A percentile compares a stretch with the other conserved stretches of the same genome.
phyloP scores from a whole-genome alignment of 352 stramenopile genomes.

The Phytophthora boehmeriae region DNA sequence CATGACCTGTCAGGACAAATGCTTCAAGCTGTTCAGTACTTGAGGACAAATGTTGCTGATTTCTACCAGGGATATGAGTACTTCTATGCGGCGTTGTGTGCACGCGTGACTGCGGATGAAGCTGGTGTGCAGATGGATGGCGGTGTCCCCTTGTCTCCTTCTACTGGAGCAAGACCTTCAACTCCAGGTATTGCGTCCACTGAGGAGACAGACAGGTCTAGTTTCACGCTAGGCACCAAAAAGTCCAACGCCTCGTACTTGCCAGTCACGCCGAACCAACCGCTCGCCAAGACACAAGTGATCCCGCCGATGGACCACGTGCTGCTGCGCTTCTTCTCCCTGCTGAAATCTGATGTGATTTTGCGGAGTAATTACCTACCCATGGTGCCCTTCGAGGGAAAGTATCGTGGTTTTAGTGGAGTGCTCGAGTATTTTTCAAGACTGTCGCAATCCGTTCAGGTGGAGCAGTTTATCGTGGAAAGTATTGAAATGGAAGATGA shows the following conservation, averaged over 20 bases:
- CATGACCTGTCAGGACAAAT: constrained; percentile 45
- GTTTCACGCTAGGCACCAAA: constrained; percentile 39
- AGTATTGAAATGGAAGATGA: constrained; percentile 66
- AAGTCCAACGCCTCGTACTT: constrained; percentile 56
- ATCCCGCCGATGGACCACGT: constrained; percentile 61
- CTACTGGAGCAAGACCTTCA: background rate
- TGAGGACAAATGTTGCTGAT: constrained; percentile 63
- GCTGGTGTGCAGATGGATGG: constrained; percentile 10
- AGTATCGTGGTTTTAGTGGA: constrained; percentile 76
- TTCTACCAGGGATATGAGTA: constrained; percentile 86
- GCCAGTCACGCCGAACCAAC: constrained; percentile 56
- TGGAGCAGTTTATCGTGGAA: constrained; percentile 82
- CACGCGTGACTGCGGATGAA: constrained; percentile 53
- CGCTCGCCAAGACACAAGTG: constrained; percentile 54
- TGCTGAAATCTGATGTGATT: constrained; percentile 78
- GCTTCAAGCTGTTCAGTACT: constrained; percentile 26
- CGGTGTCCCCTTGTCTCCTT: constrained; percentile 11
- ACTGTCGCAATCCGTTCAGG: constrained; percentile 66
- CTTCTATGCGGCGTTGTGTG: constrained; percentile 64
- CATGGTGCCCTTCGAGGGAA: constrained; percentile 90
- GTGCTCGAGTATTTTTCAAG: constrained; percentile 83
- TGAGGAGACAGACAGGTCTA: constrained; percentile 35
- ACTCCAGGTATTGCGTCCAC: constrained; percentile 8
- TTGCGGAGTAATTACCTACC: constrained; percentile 87
- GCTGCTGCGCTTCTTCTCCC: constrained; percentile 76